Percentiles rank a stretch among this genome's conserved stretches.
These are phyloP conservation scores for Cladosporium sp. DNA, from an alignment of 2,329 filamentous ascomycete genomes.

Conservation along the genomic window DNA sequence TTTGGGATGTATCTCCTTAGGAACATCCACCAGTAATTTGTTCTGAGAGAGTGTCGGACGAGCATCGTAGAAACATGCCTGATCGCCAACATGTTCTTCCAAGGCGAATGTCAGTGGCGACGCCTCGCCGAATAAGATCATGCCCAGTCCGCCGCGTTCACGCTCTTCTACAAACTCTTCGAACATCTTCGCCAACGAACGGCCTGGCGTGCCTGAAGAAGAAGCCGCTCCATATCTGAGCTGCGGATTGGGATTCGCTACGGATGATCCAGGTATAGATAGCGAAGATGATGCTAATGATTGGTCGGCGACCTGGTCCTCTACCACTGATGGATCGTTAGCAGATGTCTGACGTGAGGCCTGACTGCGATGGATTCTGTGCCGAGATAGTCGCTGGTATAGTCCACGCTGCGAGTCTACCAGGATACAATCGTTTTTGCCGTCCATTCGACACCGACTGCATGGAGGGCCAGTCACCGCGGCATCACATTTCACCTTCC, in stretches of 20 bases:
- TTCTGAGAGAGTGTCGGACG: not conserved
- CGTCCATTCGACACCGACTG: conserved; percentile 7
- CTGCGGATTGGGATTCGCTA: not conserved
- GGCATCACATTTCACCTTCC: conserved; percentile 7
- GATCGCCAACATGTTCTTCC: conserved; percentile 1
- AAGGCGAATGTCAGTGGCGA: conserved; percentile 3
- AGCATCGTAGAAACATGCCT: conserved; percentile 6
- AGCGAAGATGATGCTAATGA: too few relatives aligned
- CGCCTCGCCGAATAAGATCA: conserved; percentile 1
- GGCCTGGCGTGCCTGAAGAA: not conserved
- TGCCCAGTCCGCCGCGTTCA: not conserved
- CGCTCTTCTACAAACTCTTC: conserved; percentile 2
- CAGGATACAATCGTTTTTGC: not conserved
- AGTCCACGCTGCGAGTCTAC: not conserved
- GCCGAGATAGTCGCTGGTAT: not conserved
- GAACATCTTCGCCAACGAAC: not conserved
- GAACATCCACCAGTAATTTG: not conserved
- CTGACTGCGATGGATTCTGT: not conserved
- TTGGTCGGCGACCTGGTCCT: too few relatives aligned
- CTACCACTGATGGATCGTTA: too few relatives aligned
- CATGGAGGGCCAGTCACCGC: not conserved
- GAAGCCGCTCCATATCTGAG: not conserved
- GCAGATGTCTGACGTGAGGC: not conserved
- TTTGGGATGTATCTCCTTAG: not conserved
- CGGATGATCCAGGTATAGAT: too few relatives aligned